Conservation (phyloP, 306 rosid genomes). For the Clitoria ternatea region DNA sequence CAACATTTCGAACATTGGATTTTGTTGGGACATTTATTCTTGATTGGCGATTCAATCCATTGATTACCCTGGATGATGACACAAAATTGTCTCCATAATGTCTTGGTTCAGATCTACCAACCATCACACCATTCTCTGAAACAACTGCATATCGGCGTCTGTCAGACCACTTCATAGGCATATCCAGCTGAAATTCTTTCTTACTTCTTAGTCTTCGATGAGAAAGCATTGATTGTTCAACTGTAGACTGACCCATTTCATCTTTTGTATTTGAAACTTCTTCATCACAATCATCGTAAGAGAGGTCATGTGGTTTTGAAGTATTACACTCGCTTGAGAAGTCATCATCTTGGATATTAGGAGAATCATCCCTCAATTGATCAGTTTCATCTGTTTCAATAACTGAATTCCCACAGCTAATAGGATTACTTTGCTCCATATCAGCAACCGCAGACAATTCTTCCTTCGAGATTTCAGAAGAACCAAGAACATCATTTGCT, state of each 20-base stretch:
- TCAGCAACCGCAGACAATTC: slow-evolving; percentile 50
- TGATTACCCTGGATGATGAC: slow-evolving; percentile 49
- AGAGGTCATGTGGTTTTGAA: slow-evolving; percentile 41
- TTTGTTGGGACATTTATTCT: slow-evolving; percentile 55
- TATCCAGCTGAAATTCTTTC: slow-evolving; percentile 65
- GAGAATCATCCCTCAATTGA: slow-evolving; percentile 52
- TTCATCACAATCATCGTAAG: slow-evolving; percentile 52
- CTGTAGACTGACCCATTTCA: slow-evolving; percentile 46
- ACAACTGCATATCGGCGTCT: slow-evolving; percentile 49
- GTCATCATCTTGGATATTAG: slow-evolving; percentile 48
- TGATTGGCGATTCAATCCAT: slow-evolving; percentile 47
- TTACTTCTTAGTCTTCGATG: slow-evolving; percentile 50
- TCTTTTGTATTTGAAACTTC: slow-evolving; percentile 42
- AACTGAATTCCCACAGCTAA: slow-evolving; percentile 43
- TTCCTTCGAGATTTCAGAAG: slow-evolving; percentile 56
- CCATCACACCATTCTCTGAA: slow-evolving; percentile 50
- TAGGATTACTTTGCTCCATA: slow-evolving; percentile 52
- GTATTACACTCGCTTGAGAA: slow-evolving; percentile 37
- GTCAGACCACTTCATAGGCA: slow-evolving; percentile 76
- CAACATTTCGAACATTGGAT: slow-evolving; percentile 60
- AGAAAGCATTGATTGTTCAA: slow-evolving; percentile 58
- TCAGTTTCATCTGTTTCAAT: slow-evolving; percentile 50
- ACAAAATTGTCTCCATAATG: slow-evolving; percentile 57
- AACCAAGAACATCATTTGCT: slow-evolving; percentile 37
- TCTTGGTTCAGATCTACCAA: slow-evolving; percentile 55